These are phyloP conservation scores for Fraxinus cuspidata DNA, from an alignment of 257 asterid species.

Conservation along the genomic window DNA sequence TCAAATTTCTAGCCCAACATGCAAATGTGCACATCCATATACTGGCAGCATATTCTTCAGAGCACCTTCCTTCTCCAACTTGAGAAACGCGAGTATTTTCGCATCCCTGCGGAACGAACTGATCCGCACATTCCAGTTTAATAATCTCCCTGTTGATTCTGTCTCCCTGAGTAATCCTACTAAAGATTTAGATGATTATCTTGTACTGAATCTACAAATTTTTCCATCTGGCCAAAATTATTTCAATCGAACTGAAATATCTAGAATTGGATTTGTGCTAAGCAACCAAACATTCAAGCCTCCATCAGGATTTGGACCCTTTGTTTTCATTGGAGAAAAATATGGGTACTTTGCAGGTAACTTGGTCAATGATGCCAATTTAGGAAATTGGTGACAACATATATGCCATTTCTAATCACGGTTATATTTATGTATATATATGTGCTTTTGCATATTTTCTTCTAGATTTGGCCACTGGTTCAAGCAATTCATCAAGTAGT, in stretches of 20 bases:
- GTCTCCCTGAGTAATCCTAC: slow-evolving; percentile 61
- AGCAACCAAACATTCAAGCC: slow-evolving; percentile 92
- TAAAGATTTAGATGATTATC: slow-evolving; percentile 50
- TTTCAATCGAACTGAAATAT: slow-evolving; percentile 65
- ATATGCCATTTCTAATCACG: background rate
- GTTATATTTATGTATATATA: background rate
- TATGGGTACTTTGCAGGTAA: slow-evolving; percentile 62
- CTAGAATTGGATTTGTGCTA: slow-evolving; percentile 56
- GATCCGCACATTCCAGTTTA: slow-evolving; percentile 45
- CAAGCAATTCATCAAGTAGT: slow-evolving; percentile 38
- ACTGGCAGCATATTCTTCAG: slow-evolving; percentile 64
- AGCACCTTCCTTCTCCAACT: slow-evolving; percentile 74
- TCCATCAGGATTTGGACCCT: slow-evolving; percentile 69
- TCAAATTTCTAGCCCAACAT: slow-evolving; percentile 60
- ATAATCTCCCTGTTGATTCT: slow-evolving; percentile 68
- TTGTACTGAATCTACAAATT: slow-evolving; percentile 47
- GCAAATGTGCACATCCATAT: slow-evolving; percentile 78
- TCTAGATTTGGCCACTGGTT: slow-evolving; percentile 37
- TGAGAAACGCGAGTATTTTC: slow-evolving; percentile 49
- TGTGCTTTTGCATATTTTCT: background rate
- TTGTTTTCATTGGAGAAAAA: slow-evolving; percentile 40
- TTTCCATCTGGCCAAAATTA: slow-evolving; percentile 59
- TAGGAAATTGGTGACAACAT: background rate
- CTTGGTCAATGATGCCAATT: slow-evolving; percentile 8
- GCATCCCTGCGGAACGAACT: slow-evolving; percentile 39